Base-by-base conservation (phyloP, 163 green algal species). In the Coccomyxa subellipsoidea region DNA sequence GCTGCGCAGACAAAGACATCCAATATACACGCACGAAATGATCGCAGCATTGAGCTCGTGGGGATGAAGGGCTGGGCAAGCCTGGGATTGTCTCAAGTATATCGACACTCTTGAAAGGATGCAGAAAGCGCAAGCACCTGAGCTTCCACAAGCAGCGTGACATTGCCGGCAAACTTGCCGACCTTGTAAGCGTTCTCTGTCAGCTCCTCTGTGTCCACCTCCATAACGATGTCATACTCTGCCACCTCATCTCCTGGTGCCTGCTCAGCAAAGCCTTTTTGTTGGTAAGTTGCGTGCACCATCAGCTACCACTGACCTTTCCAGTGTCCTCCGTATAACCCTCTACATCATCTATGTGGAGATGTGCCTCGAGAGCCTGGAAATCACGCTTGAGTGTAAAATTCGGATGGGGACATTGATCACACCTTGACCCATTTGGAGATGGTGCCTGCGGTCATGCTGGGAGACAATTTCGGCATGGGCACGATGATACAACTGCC, bases 401-500 rank as follows among this genome's bases (percentile, higher is more conserved):
- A 34, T 34, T 3, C 18, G n/a, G 18, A 73, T 9, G n/a, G 66
- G 66, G n/a, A 12, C 29, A 73, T 73, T n/a, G 70, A 25, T 47
- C 70, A 25, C 2, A 23, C 70, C 78, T 82, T 82, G 5, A 82
- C 32, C 78, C 78, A 82, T 27, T 77, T 82, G 32, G 29, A 32
- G 21, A 82, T 34, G 1, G 15, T 66, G 54, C 78, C 78, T 12
- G 21, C 18, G 18, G 78, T 82, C 78, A 82, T 82, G 32, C 29
- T 66, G 1, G 78, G 78, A 54, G 32, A 38, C 54, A 82, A 54
- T 54, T 82, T 35, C 54, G 78, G 78, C 78, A 82, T 82, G 76
- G 39, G 39, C 18, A 81, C 36, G 40, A 81, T n/a, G 32, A 47
- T 66, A 21, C 32, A 9, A n/a, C 69, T 80, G 75, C 18, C 15